These are phyloP conservation scores for Salvia sclarea DNA, from an alignment of 305 asterid species.

Conservation along the genomic window DNA sequence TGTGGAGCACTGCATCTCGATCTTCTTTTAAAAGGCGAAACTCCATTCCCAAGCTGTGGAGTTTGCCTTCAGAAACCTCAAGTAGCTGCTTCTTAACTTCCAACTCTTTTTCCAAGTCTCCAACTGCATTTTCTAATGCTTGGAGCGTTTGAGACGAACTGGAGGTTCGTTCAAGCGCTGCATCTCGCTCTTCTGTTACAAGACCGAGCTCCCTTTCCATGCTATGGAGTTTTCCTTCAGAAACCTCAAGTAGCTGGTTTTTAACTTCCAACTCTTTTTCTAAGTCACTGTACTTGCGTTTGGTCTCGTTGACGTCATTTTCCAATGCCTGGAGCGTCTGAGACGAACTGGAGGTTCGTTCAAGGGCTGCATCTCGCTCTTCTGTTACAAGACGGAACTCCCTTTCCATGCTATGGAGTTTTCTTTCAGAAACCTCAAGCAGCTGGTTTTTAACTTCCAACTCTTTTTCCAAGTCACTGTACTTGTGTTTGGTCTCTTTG, in stretches of 20 bases:
- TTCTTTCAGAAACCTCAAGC: conserved; percentile 22
- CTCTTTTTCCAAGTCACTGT: not conserved
- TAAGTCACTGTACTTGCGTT: conserved; percentile 32
- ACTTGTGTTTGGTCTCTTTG: not conserved
- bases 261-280: conserved; percentile 51
- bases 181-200: not conserved
- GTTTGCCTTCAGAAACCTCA: not conserved
- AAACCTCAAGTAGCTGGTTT: conserved; percentile 51
- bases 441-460: not conserved
- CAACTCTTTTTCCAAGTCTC: conserved; percentile 5
- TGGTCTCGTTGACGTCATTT: not conserved
- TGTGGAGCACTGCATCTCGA: conserved; percentile 43
- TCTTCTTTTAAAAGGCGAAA: conserved; percentile 60
- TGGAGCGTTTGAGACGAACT: not conserved
- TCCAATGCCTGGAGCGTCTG: not conserved
- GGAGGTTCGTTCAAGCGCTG: not conserved
- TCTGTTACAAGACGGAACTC: not conserved
- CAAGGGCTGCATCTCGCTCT: not conserved
- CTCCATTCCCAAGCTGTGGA: conserved; percentile 66
- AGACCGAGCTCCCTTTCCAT: not conserved
- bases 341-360: not conserved
- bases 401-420: conserved; percentile 20
- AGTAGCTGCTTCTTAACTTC: conserved; percentile 3
- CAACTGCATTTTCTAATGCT: not conserved
- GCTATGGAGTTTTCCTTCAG: conserved; percentile 49